Percentiles rank a stretch among this genome's conserved stretches.
phyloP scores from a whole-genome alignment of 2,329 filamentous ascomycete genomes.

The Cadophora malorum region DNA sequence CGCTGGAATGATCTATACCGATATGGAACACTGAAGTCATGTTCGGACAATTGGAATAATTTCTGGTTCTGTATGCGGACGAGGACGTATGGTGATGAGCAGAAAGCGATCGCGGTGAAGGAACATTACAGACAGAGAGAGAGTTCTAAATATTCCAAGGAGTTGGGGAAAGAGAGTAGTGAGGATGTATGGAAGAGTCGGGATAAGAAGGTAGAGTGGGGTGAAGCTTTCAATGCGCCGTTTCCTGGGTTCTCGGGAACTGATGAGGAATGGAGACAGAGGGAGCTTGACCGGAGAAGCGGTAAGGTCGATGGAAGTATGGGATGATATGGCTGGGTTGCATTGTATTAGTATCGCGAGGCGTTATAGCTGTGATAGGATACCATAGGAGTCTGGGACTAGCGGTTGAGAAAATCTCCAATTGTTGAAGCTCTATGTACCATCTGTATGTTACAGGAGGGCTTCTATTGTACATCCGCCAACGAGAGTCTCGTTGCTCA shows the following conservation, averaged over 20 bases:
- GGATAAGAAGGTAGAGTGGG: conserved; percentile 61
- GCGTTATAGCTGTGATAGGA: conserved; percentile 7
- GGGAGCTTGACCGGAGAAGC: conserved; percentile 39
- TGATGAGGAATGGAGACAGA: conserved; percentile 49
- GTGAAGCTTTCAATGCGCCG: conserved; percentile 44
- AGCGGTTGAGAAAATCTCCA: background rate
- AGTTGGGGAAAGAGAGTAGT: conserved; percentile 73
- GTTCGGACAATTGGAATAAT: conserved; percentile 86
- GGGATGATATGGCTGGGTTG: conserved; percentile 2
- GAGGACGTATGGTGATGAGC: conserved; percentile 64
- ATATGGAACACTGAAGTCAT: conserved; percentile 76
- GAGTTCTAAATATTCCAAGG: conserved; percentile 68
- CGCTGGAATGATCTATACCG: conserved; percentile 94
- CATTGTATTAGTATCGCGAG: conserved; percentile 15
- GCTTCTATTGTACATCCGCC: conserved; percentile 2
- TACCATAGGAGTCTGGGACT: background rate
- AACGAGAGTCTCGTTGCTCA: background rate
- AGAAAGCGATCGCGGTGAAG: conserved; percentile 57
- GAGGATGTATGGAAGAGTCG: conserved; percentile 90
- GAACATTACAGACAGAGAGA: conserved; percentile 50
- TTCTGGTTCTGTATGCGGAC: conserved; percentile 98
- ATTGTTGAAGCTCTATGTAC: background rate
- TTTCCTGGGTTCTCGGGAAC: conserved; percentile 50
- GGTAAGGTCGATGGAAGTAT: conserved; percentile 26
- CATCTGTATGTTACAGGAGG: background rate